phyloP scores from a whole-genome alignment of 164 flowering plant genomes.

The Liriodendron chinense region DNA sequence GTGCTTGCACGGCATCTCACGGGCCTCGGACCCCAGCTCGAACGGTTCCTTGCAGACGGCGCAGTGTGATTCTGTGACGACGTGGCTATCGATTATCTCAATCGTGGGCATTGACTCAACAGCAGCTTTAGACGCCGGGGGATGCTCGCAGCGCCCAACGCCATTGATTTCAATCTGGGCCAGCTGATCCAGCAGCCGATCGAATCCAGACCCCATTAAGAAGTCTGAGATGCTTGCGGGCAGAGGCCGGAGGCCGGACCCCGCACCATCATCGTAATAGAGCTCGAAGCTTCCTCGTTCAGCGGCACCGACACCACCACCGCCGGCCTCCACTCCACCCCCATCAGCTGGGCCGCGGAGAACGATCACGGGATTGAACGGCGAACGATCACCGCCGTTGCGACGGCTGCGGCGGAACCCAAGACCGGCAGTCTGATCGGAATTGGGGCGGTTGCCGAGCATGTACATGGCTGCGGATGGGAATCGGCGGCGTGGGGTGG shows the following conservation, averaged over 20 bases:
- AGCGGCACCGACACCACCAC: constrained; percentile 18
- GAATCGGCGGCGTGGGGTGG: constrained; percentile 24
- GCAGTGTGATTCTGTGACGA: constrained; percentile 47
- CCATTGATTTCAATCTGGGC: constrained; percentile 54
- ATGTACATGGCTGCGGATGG: constrained; percentile 43
- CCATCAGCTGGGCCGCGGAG: constrained; percentile 45
- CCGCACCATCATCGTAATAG: constrained; percentile 69
- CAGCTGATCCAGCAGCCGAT: constrained; percentile 61
- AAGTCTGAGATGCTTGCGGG: constrained; percentile 69
- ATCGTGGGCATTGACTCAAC: constrained; percentile 66
- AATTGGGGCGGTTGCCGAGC: constrained; percentile 23
- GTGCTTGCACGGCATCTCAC: constrained; percentile 87
- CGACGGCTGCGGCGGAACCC: constrained; percentile 40
- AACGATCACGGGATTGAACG: constrained; percentile 69
- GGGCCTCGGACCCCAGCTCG: constrained; percentile 51
- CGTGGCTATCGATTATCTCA: constrained; percentile 38
- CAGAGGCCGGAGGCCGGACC: constrained; percentile 68
- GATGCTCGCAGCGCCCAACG: constrained; percentile 43
- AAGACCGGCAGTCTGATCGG: constrained; percentile 15
- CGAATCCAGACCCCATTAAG: constrained; percentile 76
- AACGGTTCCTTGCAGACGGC: constrained; percentile 70
- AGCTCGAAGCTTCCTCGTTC: constrained; percentile 50
- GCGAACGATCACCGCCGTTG: constrained; percentile 40
- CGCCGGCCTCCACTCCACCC: constrained; percentile 6
- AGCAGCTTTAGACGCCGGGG: constrained; percentile 68